Base-by-base conservation (phyloP, 345 rosid genomes). In the Aegle marmelos region DNA sequence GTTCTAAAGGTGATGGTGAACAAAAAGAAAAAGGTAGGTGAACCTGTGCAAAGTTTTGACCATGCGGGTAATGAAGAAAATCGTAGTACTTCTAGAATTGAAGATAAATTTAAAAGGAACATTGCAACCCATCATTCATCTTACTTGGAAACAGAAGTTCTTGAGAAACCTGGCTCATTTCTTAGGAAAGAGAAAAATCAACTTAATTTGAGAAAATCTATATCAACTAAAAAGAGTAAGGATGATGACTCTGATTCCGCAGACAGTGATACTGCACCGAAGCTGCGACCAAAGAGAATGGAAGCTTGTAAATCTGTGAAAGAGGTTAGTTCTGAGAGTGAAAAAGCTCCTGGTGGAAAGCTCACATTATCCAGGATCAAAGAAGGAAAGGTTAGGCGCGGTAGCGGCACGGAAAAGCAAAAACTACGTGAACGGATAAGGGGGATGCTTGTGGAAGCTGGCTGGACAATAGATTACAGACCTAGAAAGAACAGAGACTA, bases 361-460 rank as follows among this genome's bases (percentile, higher is more conserved):
- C 78, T 75, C 30, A 83, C 79, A 50, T 80, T 83, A 14, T 62
- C 81, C 19, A 81, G 68, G 82, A 71, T 13, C 71, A 88, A 82
- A 77, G 93, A 90, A 59, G 92, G 87, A 37, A 92, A 86, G 84
- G 82, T 76, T 78, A 93, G 79, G 89, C 97, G 96, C 54, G 97
- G 98, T 70, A 83, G 91, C 70, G 97, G 99, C 78, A 95, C 99
- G 13, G 96, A 92, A 81, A 95, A 95, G 79, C 99, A 95, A 83
- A 92, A 91, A 76, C 82, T 95, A 77, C 97, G 98, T 10, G 99
- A 95, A 84, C 81, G 82, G 48, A 91, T 95, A 53, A 91, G 92
- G 83, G 92, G 77, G 54, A 93, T 95, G 98, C 94, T 95, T 69
- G 72, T 90, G 87, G 90, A 85, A 75, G 97, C 99, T 31, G 98